A percentile compares a stretch with the other conserved stretches of the same genome.
Conservation (phyloP, 495 filamentous ascomycete species). For the Lentithecium fluviatile region DNA sequence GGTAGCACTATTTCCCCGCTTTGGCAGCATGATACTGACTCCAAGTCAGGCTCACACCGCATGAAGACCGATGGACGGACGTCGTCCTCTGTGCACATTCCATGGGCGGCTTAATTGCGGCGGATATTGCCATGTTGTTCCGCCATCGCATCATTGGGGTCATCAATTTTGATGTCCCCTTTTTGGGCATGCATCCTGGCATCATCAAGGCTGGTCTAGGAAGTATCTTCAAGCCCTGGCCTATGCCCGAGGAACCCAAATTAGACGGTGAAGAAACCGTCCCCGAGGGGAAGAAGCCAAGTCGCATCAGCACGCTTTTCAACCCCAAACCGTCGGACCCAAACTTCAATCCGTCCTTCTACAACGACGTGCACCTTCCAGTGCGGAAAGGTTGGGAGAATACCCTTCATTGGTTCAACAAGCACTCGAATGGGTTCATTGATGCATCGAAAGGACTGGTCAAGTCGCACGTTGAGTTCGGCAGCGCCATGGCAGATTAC, state of each 20-base stretch:
- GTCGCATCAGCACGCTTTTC: conserved; percentile 33
- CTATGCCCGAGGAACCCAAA: conserved; percentile 12
- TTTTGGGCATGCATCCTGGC: conserved; percentile 86
- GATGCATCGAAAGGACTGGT: conserved; percentile 70
- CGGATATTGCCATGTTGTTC: conserved; percentile 72
- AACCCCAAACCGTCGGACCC: conserved; percentile 50
- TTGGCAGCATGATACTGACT: conserved; percentile 11
- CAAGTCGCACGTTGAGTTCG: conserved; percentile 79
- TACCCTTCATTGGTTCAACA: conserved; percentile 73
- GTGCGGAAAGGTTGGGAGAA: conserved; percentile 65
- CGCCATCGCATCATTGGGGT: conserved; percentile 80
- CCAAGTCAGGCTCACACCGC: conserved; percentile 71
- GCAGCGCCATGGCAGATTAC: conserved; percentile 75
- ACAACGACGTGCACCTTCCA: conserved; percentile 66
- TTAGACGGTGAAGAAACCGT: neutral
- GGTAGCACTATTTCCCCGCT: conserved; percentile 49
- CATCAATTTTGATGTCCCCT: conserved; percentile 82
- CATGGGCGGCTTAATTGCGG: conserved; percentile 81
- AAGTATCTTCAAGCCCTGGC: conserved; percentile 67
- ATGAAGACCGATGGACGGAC: conserved; percentile 73
- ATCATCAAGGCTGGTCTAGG: conserved; percentile 75
- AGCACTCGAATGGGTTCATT: conserved; percentile 68
- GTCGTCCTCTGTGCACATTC: conserved; percentile 84
- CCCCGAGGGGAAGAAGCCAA: conserved; percentile 27
- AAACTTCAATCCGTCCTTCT: conserved; percentile 69